Percentiles rank a stretch among this genome's conserved stretches.
These are phyloP conservation scores for Erodium trifolium DNA, from an alignment of 441 rosid genomes.

Conservation along the genomic window DNA sequence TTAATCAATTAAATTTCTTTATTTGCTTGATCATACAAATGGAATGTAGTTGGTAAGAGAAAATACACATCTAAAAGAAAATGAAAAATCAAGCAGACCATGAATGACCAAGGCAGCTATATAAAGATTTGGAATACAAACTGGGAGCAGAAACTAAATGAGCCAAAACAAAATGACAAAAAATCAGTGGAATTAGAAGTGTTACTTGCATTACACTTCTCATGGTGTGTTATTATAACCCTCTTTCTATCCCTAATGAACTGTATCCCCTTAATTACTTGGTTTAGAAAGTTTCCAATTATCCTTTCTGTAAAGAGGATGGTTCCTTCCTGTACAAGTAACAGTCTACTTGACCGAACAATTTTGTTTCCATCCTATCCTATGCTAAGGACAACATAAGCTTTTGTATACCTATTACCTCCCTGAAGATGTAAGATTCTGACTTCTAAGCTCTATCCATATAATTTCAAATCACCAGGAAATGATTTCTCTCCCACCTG, in stretches of 20 bases:
- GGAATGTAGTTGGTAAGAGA: too few species aligned
- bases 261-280: not conserved
- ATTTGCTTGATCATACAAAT: too few species aligned
- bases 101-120: too few species aligned
- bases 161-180: not conserved
- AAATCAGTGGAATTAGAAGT: not conserved
- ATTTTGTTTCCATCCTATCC: too few species aligned
- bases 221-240: not conserved
- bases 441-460: not conserved
- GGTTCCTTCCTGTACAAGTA: not conserved
- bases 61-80: too few species aligned
- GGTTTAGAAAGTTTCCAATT: not conserved
- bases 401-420: not conserved
- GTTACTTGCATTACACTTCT: not conserved
- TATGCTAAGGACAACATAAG: not conserved
- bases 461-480: not conserved
- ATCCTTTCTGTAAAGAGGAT: not conserved
- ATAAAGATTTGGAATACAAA: not conserved
- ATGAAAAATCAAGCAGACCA: too few species aligned
- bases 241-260: not conserved
- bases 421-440: not conserved
- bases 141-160: not conserved
- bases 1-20: too few species aligned
- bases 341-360: not conserved
- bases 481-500: not conserved